phyloP scores from a whole-genome alignment of 2,329 filamentous ascomycete species.

The Calonectria pseudoreteaudii region DNA sequence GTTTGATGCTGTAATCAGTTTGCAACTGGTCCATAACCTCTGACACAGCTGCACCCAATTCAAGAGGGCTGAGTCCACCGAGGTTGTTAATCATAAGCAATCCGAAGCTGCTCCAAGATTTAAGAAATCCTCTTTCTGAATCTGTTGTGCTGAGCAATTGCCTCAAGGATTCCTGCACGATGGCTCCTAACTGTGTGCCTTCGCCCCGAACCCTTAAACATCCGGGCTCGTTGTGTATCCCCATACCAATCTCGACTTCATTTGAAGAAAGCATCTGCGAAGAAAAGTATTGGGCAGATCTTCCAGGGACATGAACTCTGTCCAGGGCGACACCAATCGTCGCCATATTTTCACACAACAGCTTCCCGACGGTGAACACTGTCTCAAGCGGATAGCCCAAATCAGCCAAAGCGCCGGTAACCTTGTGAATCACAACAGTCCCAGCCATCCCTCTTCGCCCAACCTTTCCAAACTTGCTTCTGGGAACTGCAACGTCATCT shows the following conservation, averaged over 20 bases:
- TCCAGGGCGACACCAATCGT: neutral
- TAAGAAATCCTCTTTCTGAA: slow-evolving; percentile 64
- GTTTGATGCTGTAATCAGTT: slow-evolving; percentile 49
- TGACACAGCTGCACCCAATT: slow-evolving; percentile 33
- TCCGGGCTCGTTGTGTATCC: neutral
- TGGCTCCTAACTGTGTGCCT: neutral
- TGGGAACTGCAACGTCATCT: neutral
- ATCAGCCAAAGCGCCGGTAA: neutral
- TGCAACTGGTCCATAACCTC: slow-evolving; percentile 33
- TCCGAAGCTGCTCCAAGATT: slow-evolving; percentile 54
- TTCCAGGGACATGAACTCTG: neutral
- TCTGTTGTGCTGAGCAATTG: slow-evolving; percentile 54
- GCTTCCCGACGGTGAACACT: neutral
- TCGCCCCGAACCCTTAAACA: neutral
- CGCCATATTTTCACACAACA: neutral
- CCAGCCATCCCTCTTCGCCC: neutral
- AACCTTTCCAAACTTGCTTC: neutral
- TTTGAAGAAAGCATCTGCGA: neutral
- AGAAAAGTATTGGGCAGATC: neutral
- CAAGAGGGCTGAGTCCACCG: slow-evolving; percentile 33
- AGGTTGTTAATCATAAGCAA: slow-evolving; percentile 38
- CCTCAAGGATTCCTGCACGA: neutral
- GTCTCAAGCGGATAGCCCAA: neutral
- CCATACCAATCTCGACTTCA: neutral
- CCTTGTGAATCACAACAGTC: neutral